These are phyloP conservation scores for Fusarium brevicatenulatum DNA, from an alignment of 2,329 filamentous ascomycete species.

Conservation along the genomic window DNA sequence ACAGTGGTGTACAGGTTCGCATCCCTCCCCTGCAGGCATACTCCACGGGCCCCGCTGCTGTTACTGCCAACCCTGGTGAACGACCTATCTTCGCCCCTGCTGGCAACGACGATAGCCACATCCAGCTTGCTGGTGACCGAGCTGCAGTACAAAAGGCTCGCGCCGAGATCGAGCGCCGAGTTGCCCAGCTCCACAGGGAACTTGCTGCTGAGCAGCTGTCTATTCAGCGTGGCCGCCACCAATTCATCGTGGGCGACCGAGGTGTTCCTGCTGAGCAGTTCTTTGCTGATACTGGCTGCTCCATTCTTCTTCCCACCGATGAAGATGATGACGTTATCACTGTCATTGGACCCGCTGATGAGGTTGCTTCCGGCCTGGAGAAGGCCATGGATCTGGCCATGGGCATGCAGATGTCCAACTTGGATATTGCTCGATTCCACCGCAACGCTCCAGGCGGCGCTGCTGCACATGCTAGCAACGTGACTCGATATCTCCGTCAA, in stretches of 20 bases:
- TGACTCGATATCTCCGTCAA: conserved; percentile 88
- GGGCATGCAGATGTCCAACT: conserved; percentile 83
- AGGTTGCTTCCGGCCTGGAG: conserved; percentile 79
- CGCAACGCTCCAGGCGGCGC: conserved; percentile 76
- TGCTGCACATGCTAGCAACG: conserved; percentile 81
- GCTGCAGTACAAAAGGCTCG: conserved; percentile 81
- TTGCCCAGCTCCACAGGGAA: conserved; percentile 78
- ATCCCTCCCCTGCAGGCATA: conserved; percentile 85
- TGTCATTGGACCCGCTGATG: conserved; percentile 81
- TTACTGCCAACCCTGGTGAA: conserved; percentile 69
- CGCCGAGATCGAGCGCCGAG: conserved; percentile 82
- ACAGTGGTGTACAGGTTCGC: conserved; percentile 80
- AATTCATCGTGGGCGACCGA: conserved; percentile 91
- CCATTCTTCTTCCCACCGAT: conserved; percentile 80
- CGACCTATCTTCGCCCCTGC: conserved; percentile 77
- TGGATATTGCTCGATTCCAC: conserved; percentile 85
- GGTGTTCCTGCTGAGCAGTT: conserved; percentile 86
- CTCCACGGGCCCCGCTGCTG: conserved; percentile 74
- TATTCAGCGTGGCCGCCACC: conserved; percentile 88
- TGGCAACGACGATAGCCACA: conserved; percentile 75
- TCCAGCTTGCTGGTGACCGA: conserved; percentile 88
- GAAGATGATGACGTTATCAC: conserved; percentile 86
- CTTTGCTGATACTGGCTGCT: conserved; percentile 88
- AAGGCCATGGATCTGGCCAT: conserved; percentile 89
- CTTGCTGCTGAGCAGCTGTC: conserved; percentile 81